phyloP scores from a whole-genome alignment of 2,329 filamentous ascomycete genomes.

The Ascosphaera apis region DNA sequence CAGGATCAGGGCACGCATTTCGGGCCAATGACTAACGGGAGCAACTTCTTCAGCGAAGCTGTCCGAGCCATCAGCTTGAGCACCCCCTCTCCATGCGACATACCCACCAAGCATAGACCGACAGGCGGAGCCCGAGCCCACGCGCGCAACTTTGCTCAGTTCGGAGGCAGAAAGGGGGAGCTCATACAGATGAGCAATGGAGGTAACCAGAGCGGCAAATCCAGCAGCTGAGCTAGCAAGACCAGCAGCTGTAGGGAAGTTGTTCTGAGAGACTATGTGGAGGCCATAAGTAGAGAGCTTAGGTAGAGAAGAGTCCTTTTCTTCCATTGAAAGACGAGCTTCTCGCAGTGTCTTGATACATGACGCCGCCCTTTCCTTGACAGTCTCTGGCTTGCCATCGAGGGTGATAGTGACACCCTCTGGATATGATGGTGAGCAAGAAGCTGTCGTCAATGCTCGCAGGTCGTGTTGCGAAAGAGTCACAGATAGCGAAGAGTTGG shows the following conservation, averaged over 20 bases:
- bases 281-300: conserved; percentile 57
- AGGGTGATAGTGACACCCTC: conserved; percentile 48
- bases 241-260: conserved; percentile 93
- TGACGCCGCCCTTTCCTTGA: conserved; percentile 68
- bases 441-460: conserved; percentile 85
- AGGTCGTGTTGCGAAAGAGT: conserved; percentile 87
- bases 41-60: conserved; percentile 76
- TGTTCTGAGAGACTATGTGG: conserved; percentile 85
- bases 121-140: conserved; percentile 88
- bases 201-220: conserved; percentile 47
- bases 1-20: conserved; percentile 78
- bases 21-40: conserved; percentile 74
- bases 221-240: conserved; percentile 46
- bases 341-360: conserved; percentile 72
- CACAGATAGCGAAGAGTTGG: conserved; percentile 92
- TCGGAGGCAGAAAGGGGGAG: conserved; percentile 61
- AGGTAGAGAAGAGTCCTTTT: conserved; percentile 47
- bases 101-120: conserved; percentile 86
- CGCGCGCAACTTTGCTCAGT: conserved; percentile 69
- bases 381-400: conserved; percentile 63
- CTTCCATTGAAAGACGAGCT: conserved; percentile 55
- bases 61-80: conserved; percentile 55
- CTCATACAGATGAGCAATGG: conserved; percentile 73
- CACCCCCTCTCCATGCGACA: conserved; percentile 77
- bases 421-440: conserved; percentile 53